Conservation (phyloP, 768 basidiomycete genomes). For the Fistulinella prunicolor region DNA sequence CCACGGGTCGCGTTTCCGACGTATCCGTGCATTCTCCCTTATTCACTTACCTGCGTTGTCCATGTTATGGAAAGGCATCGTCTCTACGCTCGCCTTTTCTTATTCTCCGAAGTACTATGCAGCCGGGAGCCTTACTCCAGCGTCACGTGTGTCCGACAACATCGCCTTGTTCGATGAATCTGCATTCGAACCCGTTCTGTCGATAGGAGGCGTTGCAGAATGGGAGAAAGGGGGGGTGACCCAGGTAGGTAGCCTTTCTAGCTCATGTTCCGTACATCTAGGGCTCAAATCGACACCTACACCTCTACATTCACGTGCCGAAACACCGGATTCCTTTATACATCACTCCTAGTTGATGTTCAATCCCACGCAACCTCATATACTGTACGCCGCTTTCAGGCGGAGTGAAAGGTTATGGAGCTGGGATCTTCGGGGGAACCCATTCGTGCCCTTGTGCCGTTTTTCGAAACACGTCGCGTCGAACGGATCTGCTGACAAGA, state of each 20-base stretch:
- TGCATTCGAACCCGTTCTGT: constrained; percentile 54
- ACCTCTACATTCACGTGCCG: background rate
- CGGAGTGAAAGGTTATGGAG: constrained; percentile 55
- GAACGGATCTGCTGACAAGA: background rate
- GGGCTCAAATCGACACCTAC: background rate
- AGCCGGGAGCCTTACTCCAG: constrained; percentile 68
- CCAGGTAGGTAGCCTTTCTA: constrained; percentile 39
- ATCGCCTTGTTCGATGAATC: constrained; percentile 67
- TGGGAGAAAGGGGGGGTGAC: constrained; percentile 39
- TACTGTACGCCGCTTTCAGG: constrained; percentile 79
- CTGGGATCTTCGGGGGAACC: constrained; percentile 76
- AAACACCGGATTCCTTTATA: too few relatives aligned
- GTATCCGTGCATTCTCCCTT: too few relatives aligned
- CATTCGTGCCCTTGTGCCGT: constrained; percentile 40
- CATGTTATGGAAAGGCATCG: constrained; percentile 59
- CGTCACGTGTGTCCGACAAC: constrained; percentile 44
- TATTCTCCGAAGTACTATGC: constrained; percentile 67
- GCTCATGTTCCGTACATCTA: background rate
- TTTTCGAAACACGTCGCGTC: constrained; percentile 18
- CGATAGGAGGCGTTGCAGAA: constrained; percentile 53
- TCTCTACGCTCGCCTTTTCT: constrained; percentile 81
- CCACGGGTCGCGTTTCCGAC: background rate
- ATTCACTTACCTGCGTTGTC: too few relatives aligned
- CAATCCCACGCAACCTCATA: constrained; percentile 65
- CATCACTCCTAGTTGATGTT: constrained; percentile 63